Base-by-base conservation (phyloP, 75 land plant genomes). In the Chamaecyparis obtusa region DNA sequence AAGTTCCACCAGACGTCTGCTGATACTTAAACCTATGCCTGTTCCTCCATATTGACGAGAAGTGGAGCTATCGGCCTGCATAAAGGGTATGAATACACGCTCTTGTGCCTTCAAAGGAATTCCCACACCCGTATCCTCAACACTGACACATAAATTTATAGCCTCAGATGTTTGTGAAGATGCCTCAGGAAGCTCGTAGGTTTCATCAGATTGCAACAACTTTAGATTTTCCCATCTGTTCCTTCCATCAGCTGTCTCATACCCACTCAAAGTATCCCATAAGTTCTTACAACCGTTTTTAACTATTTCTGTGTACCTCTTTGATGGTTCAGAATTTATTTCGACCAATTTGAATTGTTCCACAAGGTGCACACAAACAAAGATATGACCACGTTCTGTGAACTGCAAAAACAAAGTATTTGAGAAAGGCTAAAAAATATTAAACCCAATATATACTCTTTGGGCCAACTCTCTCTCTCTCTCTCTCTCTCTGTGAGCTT, bases 91-190 rank as follows among this genome's bases (percentile, higher is more conserved):
- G 87, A 98, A 98, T 11, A 98, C 83, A 11, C 96, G 93, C 32
- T 93, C 87, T 86, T 96, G 99, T 3, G 93, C 94, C 74, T 94
- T 95, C 8, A 86, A 69, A 83, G 99, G 99, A 72, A 98, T 96
- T 19, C 99, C 99, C 27, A 90, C 90, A 54, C 99, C 99, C 32
- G 94, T 97, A 85, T 98, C 99, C 77, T 98, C 99, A 41, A 98
- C 97, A 82, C 95, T 91, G 46, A 98, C 92, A 32, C 95, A 89
- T 49, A 98, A 83, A 43, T 92, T 92, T 35, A 96, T 90, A 39
- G 55, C 69, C 78, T 94, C 94, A 76, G 91, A 49, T 27, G 88
- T 81, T 21, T 88, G 79, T 36, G 86, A 74, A 14, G 69, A 41
- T 56, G 35, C 30, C 55, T 80, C 87, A 32, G 41, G 49, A 88